phyloP scores from a whole-genome alignment of 2,329 filamentous ascomycete species.

The Blastomyces silverae region DNA sequence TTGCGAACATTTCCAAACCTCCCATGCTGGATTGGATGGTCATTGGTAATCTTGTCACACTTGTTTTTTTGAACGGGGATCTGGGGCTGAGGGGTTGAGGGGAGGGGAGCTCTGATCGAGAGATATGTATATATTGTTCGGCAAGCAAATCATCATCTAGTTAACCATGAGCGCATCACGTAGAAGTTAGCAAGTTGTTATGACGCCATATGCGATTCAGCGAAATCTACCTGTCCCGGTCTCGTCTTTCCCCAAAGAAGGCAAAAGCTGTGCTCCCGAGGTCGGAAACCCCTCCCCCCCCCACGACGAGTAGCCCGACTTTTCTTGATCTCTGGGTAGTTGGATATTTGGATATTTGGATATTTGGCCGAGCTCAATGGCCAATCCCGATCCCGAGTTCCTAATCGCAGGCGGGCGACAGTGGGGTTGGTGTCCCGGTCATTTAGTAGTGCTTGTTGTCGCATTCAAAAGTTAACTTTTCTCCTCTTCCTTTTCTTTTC shows the following conservation, averaged over 20 bases:
- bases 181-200: background rate
- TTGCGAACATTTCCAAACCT: background rate
- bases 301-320: no score
- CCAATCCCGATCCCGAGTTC: background rate
- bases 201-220: background rate
- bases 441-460: background rate
- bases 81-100: background rate
- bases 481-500: no score
- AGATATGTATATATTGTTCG: background rate
- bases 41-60: background rate
- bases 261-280: background rate
- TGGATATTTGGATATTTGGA: background rate
- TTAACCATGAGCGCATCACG: no score
- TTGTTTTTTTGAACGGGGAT: background rate
- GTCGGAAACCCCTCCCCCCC: no score
- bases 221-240: background rate
- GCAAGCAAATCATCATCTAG: background rate
- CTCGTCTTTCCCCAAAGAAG: background rate
- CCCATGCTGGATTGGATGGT: background rate
- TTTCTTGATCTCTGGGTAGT: background rate
- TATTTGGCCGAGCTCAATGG: conserved; percentile 6
- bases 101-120: no score
- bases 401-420: no score
- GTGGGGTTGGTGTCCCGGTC: no score
- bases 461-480: background rate